These are phyloP conservation scores for Hypholoma fasciculare DNA, from an alignment of 768 basidiomycete species.

Conservation along the genomic window DNA sequence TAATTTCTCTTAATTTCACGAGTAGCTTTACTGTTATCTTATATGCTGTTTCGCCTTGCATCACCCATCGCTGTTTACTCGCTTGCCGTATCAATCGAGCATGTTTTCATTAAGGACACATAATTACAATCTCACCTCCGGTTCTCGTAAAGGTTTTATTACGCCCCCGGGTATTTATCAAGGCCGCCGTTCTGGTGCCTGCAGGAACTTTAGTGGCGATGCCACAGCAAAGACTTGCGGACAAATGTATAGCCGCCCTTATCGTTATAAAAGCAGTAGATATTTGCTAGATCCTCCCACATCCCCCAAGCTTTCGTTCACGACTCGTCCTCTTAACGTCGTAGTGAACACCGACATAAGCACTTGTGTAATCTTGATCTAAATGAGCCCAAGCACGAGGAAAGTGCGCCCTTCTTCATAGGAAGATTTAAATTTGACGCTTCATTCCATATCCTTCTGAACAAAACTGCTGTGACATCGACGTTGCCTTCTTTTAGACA, in stretches of 20 bases:
- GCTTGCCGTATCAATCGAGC: not conserved
- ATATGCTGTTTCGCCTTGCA: not conserved
- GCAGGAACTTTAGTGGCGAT: not conserved
- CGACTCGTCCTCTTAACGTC: not conserved
- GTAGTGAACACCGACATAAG: not conserved
- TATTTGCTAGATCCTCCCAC: not conserved
- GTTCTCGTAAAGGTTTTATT: not conserved
- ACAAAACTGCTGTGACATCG: not conserved
- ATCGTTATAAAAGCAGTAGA: not conserved
- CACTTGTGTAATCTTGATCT: too few species aligned
- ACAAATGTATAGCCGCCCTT: constrained; percentile 5
- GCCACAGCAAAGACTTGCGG: constrained; percentile 1
- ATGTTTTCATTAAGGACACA: not conserved
- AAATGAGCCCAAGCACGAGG: too few species aligned
- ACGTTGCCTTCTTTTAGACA: not conserved
- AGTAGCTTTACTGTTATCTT: not conserved
- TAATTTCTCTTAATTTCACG: not conserved
- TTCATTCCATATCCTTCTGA: not conserved
- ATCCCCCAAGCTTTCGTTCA: not conserved
- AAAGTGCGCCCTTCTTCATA: too few species aligned
- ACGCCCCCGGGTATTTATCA: not conserved
- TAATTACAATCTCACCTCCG: not conserved
- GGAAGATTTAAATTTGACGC: too few species aligned
- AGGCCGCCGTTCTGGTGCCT: not conserved
- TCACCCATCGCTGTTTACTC: not conserved